phyloP scores from a whole-genome alignment of 106 monocot genomes.

The Dendrobium nobile region DNA sequence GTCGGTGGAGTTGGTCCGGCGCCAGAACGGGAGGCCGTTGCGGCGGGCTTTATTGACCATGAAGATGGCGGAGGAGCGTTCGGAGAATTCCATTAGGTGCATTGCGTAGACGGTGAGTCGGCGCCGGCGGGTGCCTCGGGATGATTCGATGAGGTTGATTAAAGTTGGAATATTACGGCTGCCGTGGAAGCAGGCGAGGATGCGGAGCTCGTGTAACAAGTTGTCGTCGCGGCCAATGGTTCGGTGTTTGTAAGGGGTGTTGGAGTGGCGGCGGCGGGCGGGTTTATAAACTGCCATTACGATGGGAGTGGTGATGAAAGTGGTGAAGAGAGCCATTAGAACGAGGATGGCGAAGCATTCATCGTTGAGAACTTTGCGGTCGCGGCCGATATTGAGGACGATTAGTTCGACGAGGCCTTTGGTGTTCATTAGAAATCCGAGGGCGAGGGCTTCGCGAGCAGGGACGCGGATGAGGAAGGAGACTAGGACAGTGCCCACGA shows the following conservation, averaged over 20 bases:
- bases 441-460: conserved; percentile 16
- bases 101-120: conserved; percentile 38
- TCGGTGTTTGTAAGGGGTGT: conserved; percentile 26
- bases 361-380: conserved; percentile 36
- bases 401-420: conserved; percentile 43
- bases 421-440: conserved; percentile 44
- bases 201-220: conserved; percentile 26
- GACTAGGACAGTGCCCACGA: conserved; percentile 16
- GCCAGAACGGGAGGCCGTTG: conserved; percentile 42
- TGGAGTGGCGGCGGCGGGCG: conserved; percentile 7
- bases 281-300: conserved; percentile 35
- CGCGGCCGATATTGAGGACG: conserved; percentile 41
- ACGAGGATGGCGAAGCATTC: conserved; percentile 36
- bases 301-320: conserved; percentile 37
- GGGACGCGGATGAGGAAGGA: conserved; percentile 18
- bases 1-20: background rate
- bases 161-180: conserved; percentile 38
- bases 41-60: conserved; percentile 38
- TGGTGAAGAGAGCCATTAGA: conserved; percentile 40
- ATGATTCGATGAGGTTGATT: conserved; percentile 35
- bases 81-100: conserved; percentile 43
- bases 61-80: conserved; percentile 36
- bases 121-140: conserved; percentile 23
- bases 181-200: conserved; percentile 41
- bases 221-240: conserved; percentile 15